These are phyloP conservation scores for Psilocybe cyanescens DNA, from an alignment of 768 basidiomycete genomes.

Conservation along the genomic window DNA sequence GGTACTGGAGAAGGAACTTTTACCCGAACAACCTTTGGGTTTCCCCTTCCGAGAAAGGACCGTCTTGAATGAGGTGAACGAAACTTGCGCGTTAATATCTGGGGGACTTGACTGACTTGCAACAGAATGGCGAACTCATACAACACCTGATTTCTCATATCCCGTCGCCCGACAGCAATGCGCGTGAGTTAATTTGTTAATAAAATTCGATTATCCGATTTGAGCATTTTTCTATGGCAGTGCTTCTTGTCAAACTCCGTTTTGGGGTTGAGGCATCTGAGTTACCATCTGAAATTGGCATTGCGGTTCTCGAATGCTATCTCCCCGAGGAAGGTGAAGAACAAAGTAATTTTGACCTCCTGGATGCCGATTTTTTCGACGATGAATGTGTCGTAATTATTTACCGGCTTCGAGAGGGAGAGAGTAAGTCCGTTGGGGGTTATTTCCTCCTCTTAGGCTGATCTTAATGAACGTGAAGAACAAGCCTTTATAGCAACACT, in stretches of 20 bases:
- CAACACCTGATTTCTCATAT: slow-evolving; percentile 59
- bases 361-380: slow-evolving; percentile 82
- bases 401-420: slow-evolving; percentile 50
- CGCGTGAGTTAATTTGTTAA: slow-evolving; percentile 22
- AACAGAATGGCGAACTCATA: slow-evolving; percentile 44
- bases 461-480: slow-evolving; percentile 47
- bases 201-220: background rate
- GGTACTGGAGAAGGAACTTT: slow-evolving; percentile 34
- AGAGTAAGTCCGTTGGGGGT: slow-evolving; percentile 48
- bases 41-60: slow-evolving; percentile 56
- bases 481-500: slow-evolving; percentile 65
- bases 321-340: slow-evolving; percentile 45
- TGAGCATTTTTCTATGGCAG: slow-evolving; percentile 34
- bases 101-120: slow-evolving; percentile 22
- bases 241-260: slow-evolving; percentile 59
- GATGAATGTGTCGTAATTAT: slow-evolving; percentile 69
- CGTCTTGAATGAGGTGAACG: slow-evolving; percentile 54
- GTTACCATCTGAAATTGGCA: slow-evolving; percentile 44
- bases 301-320: slow-evolving; percentile 60
- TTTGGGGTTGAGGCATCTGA: slow-evolving; percentile 44
- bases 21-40: slow-evolving; percentile 25
- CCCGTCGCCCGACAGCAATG: slow-evolving; percentile 35
- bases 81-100: slow-evolving; percentile 16
- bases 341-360: slow-evolving; percentile 49
- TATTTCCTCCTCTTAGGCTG: slow-evolving; percentile 28